Evolutionary conservation across 2,329 filamentous ascomycete genomes (phyloP), one percentile per base, ranked within the genome.

Genomic region (Cordyceps militaris): DNA sequence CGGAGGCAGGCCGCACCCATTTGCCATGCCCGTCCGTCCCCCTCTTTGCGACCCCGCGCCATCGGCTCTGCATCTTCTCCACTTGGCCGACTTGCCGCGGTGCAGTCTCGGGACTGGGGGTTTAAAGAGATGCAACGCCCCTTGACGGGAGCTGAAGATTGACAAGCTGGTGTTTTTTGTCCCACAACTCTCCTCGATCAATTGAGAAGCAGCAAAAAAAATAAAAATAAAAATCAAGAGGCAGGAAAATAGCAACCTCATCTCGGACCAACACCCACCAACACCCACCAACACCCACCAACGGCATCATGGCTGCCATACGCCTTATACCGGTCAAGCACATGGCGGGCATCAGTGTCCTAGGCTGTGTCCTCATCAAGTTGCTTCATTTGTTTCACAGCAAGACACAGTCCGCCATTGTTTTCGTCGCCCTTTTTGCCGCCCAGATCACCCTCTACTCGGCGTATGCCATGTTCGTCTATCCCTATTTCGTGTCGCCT

Each of bases 401-500:
- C 13, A 46, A n/a, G n/a, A 21, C 43, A 28, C 47, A 56, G 21
- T 46, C 48, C 13, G 23, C 28, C 36, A 10, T 49, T 8, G 36
- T 60, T 13, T 60, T 60, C 10, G 2, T 53, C 6, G 42, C 21
- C 1, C 34, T 60, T 1, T 57, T 60, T 23, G 28, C 30, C 9
- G 48, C 32, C 2, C 58, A 60, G n/a, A n/a, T 44, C 10, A 11
- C 60, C 9, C 1, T 66, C 1, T 32, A 69, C 56, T 68, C 70
- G 26, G 28, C 62, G 6, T 75, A 74, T 58, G 62, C 64, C 6
- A 57, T 71, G 30, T 61, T 73, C 56, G 48, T 76, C n/a, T 75
- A 72, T 56, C 73, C 73, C 3, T 62, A 62, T 38, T 68, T 67
- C 44, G 61, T 74, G 44, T 76, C 74, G 1, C 71, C 73, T 0